Conservation (phyloP, 208 protist genomes). For the Leishmania gerbilli region DNA sequence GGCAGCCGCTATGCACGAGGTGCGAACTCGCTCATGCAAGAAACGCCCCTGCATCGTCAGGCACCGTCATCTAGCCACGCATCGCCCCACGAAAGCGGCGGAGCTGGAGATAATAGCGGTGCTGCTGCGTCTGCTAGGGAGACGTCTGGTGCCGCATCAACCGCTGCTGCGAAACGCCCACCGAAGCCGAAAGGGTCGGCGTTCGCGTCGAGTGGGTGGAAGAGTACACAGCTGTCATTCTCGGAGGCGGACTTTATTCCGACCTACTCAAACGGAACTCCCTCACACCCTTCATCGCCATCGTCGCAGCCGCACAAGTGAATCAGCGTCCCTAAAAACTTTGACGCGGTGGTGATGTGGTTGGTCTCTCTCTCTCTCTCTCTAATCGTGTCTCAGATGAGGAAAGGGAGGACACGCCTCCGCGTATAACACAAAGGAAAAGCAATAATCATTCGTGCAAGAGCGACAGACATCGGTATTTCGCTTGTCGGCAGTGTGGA, state of each 20-base stretch:
- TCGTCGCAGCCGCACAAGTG: conserved; percentile 13
- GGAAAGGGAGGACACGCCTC: not conserved
- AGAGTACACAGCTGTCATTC: conserved; percentile 50
- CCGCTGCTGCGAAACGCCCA: conserved; percentile 2
- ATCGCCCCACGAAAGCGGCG: not conserved
- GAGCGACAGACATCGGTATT: too few relatives aligned
- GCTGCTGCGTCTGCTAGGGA: not conserved
- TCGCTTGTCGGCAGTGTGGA: too few relatives aligned
- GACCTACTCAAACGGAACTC: conserved; percentile 1
- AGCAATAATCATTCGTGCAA: not conserved
- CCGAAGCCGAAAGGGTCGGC: conserved; percentile 40
- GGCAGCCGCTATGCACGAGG: conserved; percentile 40
- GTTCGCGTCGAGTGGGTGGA: conserved; percentile 75
- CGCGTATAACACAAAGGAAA: not conserved
- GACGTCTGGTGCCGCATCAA: not conserved
- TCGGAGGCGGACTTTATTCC: conserved; percentile 71
- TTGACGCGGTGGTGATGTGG: not conserved
- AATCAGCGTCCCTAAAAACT: not conserved
- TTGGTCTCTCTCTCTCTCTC: not conserved
- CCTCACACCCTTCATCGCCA: not conserved
- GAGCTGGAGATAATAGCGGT: not conserved
- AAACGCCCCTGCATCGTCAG: conserved; percentile 32
- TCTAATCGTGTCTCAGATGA: not conserved
- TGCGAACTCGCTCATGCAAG: conserved; percentile 67
- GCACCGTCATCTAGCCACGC: not conserved